Base-by-base conservation (phyloP, 2,329 filamentous ascomycete species). In the Phialemonium atrogriseum region DNA sequence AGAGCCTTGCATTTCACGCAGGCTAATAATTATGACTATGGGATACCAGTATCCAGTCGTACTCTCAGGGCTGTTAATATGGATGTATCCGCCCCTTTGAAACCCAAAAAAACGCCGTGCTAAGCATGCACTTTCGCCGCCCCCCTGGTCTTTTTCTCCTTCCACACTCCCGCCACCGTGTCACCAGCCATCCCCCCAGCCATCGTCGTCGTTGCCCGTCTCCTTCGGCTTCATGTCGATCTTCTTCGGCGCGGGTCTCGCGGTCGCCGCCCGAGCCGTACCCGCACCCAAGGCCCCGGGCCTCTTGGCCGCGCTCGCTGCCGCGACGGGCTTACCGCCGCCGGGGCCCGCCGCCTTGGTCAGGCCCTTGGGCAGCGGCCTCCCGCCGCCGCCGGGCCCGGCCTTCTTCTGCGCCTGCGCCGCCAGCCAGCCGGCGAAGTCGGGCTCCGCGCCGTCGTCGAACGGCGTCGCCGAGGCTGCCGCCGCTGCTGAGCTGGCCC, bases 361-460 rank as follows among this genome's bases (percentile, higher is more conserved):
- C 16, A 96, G 54, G 0, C 89, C 89, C 58, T 94, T 98, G 0
- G 89, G 88, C 33, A 96, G 52, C 3, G 80, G 62, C 43, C 84
- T 91, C 27, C 48, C 27, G 39, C 56, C 47, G 2, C 52, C 54
- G 24, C 50, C 32, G 36, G 55, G 48, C 2, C 53, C 52, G 9
- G 68, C 68, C 61, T 93, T 95, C 40, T 82, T 74, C 40, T 80
- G 71, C 5, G 82, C 77, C 52, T 95, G 86, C 10, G 88, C 87
- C 10, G 85, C 87, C 14, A 96, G 59, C 88, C 91, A 96, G 5
- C 87, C 88, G 5, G 87, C 89, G 56, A 98, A 96, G 55, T 96
- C 91, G 0, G 89, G 89, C 54, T 98, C 89, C 3, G 80, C 79
- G 16, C 83, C 78, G 45, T 94, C 87, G 37, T 89, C 84, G 42